Evolutionary conservation across 768 basidiomycete genomes (phyloP), one percentile per base, ranked within the genome.

Genomic region (Pleurotus giganteus): DNA sequence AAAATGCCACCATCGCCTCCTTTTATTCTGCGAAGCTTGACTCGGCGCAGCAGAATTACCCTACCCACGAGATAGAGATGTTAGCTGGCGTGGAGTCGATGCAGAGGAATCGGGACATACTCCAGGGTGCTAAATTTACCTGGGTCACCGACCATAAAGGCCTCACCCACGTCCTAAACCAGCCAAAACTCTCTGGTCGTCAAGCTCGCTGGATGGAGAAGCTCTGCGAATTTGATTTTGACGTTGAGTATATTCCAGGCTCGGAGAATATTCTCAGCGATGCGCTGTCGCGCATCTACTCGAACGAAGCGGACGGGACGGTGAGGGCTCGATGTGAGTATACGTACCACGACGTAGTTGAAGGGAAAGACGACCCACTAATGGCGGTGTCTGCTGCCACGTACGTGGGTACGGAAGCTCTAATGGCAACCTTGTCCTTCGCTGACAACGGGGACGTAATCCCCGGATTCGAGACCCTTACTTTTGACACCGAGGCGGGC

Each of bases 1-100:
- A 65, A 27, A 37, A 44, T 0, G 58, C 67, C 8, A 53, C 63
- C 6, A 69, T 71, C 1, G 68, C 65, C 53, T 49, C 63, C 54
- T 58, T 63, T 54, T 34, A 69, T 60, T 73, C 47, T 8, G 36
- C 28, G 29, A 63, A 58, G 21, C 59, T 60, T 39, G 64, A 59
- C n/a, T n/a, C n/a, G n/a, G n/a, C n/a, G n/a, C n/a, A n/a, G n/a
- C n/a, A n/a, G 17, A 57, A n/a, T n/a, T n/a, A n/a, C n/a, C n/a
- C n/a, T n/a, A n/a, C n/a, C n/a, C n/a, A n/a, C n/a, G n/a, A n/a
- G 62, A 23, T 70, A 71, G 56, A 58, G 50, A 44, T 58, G 54
- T 37, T 58, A 4, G 57, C 57, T 7, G 45, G 54, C 9, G 50
- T 56, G 8, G 50, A 56, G 37, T 26, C 56, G 9, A 56, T 59